Base-by-base conservation (phyloP, 805 yeast genomes). In the Candida sonorensis region DNA sequence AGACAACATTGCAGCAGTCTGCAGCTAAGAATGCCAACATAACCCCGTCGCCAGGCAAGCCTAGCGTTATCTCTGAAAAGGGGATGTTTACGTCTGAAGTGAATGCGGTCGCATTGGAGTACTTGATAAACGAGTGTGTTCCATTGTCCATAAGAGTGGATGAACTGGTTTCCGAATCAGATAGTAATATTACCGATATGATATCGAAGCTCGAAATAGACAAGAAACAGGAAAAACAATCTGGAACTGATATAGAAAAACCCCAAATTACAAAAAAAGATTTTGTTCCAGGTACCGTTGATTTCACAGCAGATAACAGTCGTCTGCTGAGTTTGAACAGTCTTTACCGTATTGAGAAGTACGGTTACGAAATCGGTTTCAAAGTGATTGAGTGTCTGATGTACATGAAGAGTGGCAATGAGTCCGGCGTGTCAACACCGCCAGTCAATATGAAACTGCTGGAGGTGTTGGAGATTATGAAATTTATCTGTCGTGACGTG, bases 401-500 rank as follows among this genome's bases (percentile, higher is more conserved):
- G 4, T 55, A 53, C 36, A 41, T 42, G 35, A 48, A 45, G 26
- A 41, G 39, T 19, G 33, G 30, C 17, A 44, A 33, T 22, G 47
- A 40, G n/a, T n/a, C n/a, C n/a, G 3, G 16, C 7, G 10, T 13
- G 16, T 8, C 27, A 16, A 11, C 29, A 20, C 43, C 48, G 1
- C n/a, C n/a, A n/a, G 40, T 45, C 6, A 44, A 45, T 14, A 26
- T 51, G 29, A 45, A 51, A 49, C 55, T 78, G 50, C 66, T 62
- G 14, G 88, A 83, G 39, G 67, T 82, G 10, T 58, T 90, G 23
- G 88, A 84, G 42, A 71, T 90, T 24, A 84, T 92, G 85, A 90
- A 90, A 58, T 87, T 85, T 53, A 73, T 92, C 5, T 88, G 97
- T 53, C 71, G 94, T 28, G 97, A 88, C 45, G 81, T 88, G 18